Conservation (phyloP, 345 rosid genomes). For the Draba incana region DNA sequence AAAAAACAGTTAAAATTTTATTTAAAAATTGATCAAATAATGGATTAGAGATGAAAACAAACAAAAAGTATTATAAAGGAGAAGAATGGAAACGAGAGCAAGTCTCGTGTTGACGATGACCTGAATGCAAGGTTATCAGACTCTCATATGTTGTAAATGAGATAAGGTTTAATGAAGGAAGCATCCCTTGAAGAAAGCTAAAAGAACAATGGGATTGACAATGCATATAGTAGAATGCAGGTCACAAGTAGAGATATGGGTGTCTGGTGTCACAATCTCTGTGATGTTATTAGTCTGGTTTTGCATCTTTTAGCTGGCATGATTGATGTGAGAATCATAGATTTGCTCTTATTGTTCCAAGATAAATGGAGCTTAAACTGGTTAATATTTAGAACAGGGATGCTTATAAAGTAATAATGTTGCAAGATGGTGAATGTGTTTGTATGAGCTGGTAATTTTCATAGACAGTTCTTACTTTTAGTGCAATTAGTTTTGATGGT, state of each 20-base stretch:
- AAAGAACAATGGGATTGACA: not conserved
- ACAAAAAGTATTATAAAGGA: slow-evolving; percentile 52
- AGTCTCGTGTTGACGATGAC: slow-evolving; percentile 47
- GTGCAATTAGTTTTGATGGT: not conserved
- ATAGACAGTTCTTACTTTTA: not conserved
- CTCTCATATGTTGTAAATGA: slow-evolving; percentile 8
- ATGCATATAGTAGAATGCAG: not conserved
- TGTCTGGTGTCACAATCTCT: not conserved
- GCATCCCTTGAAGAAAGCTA: not conserved
- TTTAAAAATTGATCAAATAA: no score
- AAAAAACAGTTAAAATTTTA: no score
- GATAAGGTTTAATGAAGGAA: no score
- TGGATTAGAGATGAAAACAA: no score
- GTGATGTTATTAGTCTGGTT: not conserved
- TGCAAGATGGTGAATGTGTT: slow-evolving; percentile 22
- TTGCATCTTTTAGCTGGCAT: not conserved
- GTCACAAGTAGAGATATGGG: not conserved
- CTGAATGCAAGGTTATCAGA: slow-evolving; percentile 44
- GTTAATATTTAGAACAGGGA: no score
- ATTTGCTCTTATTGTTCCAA: not conserved
- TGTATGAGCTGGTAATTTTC: not conserved
- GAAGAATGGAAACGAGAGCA: slow-evolving; percentile 50
- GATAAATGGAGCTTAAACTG: no score
- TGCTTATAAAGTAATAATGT: not conserved
- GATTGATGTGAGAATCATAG: slow-evolving; percentile 17